Conservation (phyloP, 202 grass and related monocot genomes). For the Musa balbisiana region DNA sequence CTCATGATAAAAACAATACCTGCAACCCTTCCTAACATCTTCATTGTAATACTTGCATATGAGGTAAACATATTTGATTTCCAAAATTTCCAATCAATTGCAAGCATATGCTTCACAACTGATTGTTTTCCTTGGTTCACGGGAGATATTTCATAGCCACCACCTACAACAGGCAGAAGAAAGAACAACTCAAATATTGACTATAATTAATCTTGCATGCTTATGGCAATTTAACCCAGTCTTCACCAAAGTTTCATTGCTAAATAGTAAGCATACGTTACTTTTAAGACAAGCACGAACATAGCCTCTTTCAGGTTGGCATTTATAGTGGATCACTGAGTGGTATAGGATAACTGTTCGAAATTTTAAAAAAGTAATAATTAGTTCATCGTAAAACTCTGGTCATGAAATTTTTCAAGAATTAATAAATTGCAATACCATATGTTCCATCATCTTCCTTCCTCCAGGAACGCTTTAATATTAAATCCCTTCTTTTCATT, state of each 20-base stretch:
- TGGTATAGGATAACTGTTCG: constrained; percentile 86
- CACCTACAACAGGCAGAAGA: constrained; percentile 44
- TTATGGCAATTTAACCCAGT: background rate
- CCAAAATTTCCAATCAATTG: constrained; percentile 99
- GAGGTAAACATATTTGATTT: constrained; percentile 81
- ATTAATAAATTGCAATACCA: constrained; percentile 47
- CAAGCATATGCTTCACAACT: constrained; percentile 97
- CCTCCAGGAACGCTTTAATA: constrained; percentile 84
- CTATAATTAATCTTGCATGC: background rate
- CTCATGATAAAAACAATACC: constrained; percentile 39
- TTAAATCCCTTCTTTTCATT: constrained; percentile 82
- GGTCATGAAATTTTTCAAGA: background rate
- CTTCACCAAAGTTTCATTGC: constrained; percentile 6
- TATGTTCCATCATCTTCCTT: constrained; percentile 99
- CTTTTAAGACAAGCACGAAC: constrained; percentile 99
- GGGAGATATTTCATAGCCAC: constrained; percentile 93
- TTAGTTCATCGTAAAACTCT: constrained; percentile 13
- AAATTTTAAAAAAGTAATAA: constrained; percentile 25
- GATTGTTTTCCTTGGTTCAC: constrained; percentile 92
- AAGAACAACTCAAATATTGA: background rate
- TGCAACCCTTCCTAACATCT: constrained; percentile 86
- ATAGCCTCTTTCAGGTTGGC: constrained; percentile 64
- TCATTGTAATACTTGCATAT: constrained; percentile 71
- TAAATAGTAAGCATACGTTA: constrained; percentile 75
- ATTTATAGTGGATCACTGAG: constrained; percentile 86